Evolutionary conservation across 768 basidiomycete species (phyloP).

Genomic region (Leucocoprinus birnbaumii): DNA sequence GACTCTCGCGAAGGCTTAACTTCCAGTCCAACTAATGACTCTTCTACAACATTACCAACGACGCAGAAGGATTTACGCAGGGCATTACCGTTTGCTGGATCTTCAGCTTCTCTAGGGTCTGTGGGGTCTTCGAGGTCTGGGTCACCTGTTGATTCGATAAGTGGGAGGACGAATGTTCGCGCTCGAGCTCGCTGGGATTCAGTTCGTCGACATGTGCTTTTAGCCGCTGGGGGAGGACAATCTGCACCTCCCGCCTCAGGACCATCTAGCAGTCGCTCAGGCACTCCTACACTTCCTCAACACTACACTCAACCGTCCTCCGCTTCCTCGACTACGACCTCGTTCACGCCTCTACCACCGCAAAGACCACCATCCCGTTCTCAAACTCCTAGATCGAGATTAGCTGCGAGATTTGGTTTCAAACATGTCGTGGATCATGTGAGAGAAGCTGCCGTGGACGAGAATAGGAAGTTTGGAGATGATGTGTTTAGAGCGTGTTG

Average conservation of each 20-base stretch:
- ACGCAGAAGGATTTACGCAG: no score
- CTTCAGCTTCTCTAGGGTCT: no score
- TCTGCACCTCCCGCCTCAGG: conserved; percentile 12
- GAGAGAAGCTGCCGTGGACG: conserved; percentile 46
- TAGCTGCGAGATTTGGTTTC: conserved; percentile 45
- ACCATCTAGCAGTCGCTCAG: not conserved
- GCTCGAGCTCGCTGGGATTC: conserved; percentile 48
- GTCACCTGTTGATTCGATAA: no score
- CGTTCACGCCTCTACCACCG: no score
- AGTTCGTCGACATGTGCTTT: conserved; percentile 52
- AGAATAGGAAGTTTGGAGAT: conserved; percentile 46
- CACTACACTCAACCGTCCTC: conserved; percentile 18
- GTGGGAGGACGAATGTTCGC: not conserved
- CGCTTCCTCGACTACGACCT: conserved; percentile 22
- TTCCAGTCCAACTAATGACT: no score
- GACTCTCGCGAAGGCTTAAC: no score
- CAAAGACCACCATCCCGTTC: conserved; percentile 21
- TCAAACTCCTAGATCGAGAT: conserved; percentile 20
- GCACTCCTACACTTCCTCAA: conserved; percentile 16
- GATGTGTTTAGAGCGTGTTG: conserved; percentile 58
- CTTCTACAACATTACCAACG: no score
- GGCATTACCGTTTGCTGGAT: no score
- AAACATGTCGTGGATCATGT: conserved; percentile 66
- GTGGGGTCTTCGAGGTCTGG: no score
- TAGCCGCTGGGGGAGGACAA: conserved; percentile 18